Base-by-base conservation (phyloP, 2,329 filamentous ascomycete genomes). In the Neospermospora avenae region DNA sequence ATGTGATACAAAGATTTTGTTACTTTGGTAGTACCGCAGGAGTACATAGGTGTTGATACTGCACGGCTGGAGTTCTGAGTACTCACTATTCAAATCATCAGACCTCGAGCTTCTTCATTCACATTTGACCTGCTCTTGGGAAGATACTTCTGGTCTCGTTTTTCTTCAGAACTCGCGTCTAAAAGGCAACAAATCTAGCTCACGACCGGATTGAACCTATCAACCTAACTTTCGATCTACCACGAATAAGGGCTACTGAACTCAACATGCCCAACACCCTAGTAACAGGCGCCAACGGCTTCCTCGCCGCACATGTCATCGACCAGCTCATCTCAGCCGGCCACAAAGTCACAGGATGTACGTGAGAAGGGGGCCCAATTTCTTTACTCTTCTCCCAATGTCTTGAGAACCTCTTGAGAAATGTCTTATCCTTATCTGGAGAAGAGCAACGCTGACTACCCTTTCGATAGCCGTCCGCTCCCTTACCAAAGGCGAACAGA, bases 261-360 rank as follows among this genome's bases (percentile, higher is more conserved):
- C 0, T 49, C 59, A 67, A 54, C 48, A 73, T 73, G 70, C 68
- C 71, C 10, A 62, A 64, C 42, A 68, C 66, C n/a, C 68, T 72
- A 46, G 62, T 72, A 45, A 72, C 69, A 24, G 69, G 69, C 18
- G 70, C 69, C 28, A 72, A 72, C 59, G 67, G 67, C 35, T 71
- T 72, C 57, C 63, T 72, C 1, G 69, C 66, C 28, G 65, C 69
- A 3, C 66, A 69, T 45, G 59, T 71, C 24, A 67, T 72, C 53
- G 64, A 70, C 59, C 56, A 65, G 24, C 68, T 72, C 34, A 61
- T 72, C 44, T 49, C 59, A 16, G 31, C 55, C 13, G 67, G 68
- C 54, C 65, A 71, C 63, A 35, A 60, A 31, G 67, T 72, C 13
- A 64, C 62, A 2, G 69, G 69, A 31, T 68, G n/a, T n/a, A n/a